These are phyloP conservation scores for Microbotryum violaceum DNA, from an alignment of 1,284 basidiomycete genomes.

Conservation along the genomic window DNA sequence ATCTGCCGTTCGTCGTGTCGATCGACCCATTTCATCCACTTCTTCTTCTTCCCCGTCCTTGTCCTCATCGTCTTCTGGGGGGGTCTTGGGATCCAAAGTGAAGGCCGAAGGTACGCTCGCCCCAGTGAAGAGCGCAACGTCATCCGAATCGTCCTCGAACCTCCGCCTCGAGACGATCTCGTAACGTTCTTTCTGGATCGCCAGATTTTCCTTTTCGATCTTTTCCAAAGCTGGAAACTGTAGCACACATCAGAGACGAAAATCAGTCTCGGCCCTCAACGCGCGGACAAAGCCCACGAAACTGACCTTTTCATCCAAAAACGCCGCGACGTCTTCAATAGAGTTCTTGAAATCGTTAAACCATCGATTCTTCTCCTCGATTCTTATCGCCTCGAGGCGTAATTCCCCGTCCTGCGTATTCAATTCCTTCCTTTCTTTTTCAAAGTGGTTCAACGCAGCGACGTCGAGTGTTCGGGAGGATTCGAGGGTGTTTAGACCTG, in stretches of 20 bases:
- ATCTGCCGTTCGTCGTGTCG: not conserved
- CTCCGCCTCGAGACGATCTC: conserved; percentile 63
- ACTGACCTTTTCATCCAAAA: conserved; percentile 82
- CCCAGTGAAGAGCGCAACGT: conserved; percentile 67
- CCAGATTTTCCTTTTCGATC: conserved; percentile 71
- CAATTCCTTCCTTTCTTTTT: conserved; percentile 60
- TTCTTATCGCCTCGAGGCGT: conserved; percentile 64
- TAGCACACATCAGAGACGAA: conserved; percentile 1
- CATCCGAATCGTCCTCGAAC: conserved; percentile 67
- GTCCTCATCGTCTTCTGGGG: too few relatives aligned
- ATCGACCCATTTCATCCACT: conserved; percentile 56
- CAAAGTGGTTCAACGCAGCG: conserved; percentile 37
- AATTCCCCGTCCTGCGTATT: conserved; percentile 70
- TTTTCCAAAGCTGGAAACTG: conserved; percentile 76
- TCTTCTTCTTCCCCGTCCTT: conserved; percentile 43
- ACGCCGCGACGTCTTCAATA: conserved; percentile 77
- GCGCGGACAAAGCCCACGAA: not conserved
- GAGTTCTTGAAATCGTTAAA: conserved; percentile 75
- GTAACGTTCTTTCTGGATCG: conserved; percentile 64
- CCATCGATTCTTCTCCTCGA: conserved; percentile 79
- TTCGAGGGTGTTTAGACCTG: conserved; percentile 54
- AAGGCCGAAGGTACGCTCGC: conserved; percentile 30
- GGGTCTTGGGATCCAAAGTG: not conserved
- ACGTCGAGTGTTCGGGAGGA: conserved; percentile 34
- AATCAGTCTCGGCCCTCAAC: conserved; percentile 2